Evolutionary conservation across 2,329 filamentous ascomycete species (phyloP).

Genomic region (Cadophora luteo-olivacea): DNA sequence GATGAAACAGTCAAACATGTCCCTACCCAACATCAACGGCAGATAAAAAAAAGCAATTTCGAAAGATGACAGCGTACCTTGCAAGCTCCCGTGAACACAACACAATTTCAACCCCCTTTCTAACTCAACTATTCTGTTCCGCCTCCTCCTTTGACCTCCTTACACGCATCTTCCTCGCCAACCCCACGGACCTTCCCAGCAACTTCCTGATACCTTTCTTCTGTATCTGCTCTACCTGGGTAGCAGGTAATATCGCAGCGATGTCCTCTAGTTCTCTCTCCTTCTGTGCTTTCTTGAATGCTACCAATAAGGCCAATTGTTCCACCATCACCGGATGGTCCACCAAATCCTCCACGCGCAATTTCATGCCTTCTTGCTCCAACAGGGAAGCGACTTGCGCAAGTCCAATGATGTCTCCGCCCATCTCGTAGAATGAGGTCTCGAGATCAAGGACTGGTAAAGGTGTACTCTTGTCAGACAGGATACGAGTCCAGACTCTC

Average conservation of each 20-base stretch:
- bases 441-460: background rate
- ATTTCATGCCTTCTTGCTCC: background rate
- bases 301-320: background rate
- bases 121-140: background rate
- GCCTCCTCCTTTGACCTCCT: background rate
- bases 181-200: background rate
- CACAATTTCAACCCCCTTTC: background rate
- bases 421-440: background rate
- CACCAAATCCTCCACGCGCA: background rate
- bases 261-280: background rate
- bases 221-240: background rate
- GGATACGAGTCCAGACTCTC: background rate
- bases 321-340: background rate
- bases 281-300: background rate
- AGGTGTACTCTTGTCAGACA: background rate
- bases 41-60: no score
- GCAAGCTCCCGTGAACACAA: no score
- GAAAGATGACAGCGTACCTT: no score
- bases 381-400: background rate
- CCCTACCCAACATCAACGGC: no score
- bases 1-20: no score
- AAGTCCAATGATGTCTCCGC: background rate
- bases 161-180: background rate
- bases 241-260: background rate
- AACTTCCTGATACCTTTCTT: background rate